Evolutionary conservation across 441 rosid genomes (phyloP).

Genomic region (Hura crepitans): DNA sequence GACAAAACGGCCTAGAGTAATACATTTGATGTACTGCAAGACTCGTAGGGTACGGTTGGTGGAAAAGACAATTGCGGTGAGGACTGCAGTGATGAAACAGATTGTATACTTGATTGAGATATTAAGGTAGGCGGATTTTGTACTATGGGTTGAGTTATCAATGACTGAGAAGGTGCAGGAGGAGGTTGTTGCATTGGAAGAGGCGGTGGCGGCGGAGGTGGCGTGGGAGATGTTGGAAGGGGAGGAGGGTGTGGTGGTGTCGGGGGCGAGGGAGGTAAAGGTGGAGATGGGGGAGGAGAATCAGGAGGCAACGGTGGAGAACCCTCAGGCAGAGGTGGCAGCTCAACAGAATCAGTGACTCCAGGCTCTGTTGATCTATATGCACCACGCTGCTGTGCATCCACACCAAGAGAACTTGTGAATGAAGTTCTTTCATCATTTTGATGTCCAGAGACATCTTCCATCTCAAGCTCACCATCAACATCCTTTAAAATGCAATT

Average conservation of each 20-base stretch:
- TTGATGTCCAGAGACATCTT: slow-evolving; percentile 70
- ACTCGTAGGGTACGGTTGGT: slow-evolving; percentile 56
- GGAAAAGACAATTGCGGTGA: slow-evolving; percentile 64
- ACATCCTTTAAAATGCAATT: slow-evolving; percentile 79
- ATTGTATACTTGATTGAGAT: slow-evolving; percentile 41
- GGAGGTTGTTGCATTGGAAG: slow-evolving; percentile 37
- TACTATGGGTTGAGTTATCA: slow-evolving; percentile 29
- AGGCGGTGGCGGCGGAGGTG: slow-evolving; percentile 49
- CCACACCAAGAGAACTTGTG: slow-evolving; percentile 35
- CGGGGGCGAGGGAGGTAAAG: slow-evolving; percentile 75
- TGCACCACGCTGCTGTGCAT: slow-evolving; percentile 33
- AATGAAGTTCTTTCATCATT: slow-evolving; percentile 47
- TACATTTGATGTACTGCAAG: slow-evolving; percentile 49
- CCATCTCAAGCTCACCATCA: slow-evolving; percentile 94
- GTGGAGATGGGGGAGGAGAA: slow-evolving; percentile 84
- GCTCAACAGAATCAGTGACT: slow-evolving; percentile 34
- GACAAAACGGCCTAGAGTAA: slow-evolving; percentile 18
- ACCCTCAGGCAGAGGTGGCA: slow-evolving; percentile 49
- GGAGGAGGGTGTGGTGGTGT: slow-evolving; percentile 45
- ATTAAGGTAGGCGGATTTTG: slow-evolving; percentile 47
- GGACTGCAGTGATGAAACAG: slow-evolving; percentile 50
- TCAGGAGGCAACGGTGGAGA: slow-evolving; percentile 83
- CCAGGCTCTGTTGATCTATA: slow-evolving; percentile 36
- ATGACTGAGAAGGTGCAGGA: slow-evolving; percentile 38
- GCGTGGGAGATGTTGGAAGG: slow-evolving; percentile 40